These are phyloP conservation scores for Euphorbia corollata DNA, from an alignment of 441 rosid genomes.

Conservation along the genomic window DNA sequence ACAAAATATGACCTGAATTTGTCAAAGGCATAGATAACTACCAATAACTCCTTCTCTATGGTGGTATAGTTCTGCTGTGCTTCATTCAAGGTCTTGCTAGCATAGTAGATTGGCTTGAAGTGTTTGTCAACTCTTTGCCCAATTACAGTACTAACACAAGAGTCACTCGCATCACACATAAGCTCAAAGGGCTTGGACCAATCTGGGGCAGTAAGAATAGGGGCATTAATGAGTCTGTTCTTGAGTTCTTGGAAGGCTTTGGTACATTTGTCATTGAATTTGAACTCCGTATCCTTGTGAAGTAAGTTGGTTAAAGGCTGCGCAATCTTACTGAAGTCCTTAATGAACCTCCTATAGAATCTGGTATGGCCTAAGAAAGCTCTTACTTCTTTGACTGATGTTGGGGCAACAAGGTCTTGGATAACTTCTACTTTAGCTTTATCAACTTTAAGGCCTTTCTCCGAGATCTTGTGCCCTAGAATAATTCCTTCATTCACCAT, in stretches of 20 bases:
- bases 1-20: background rate
- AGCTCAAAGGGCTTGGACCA: background rate
- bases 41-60: background rate
- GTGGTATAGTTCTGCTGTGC: conserved; percentile 6
- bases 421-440: background rate
- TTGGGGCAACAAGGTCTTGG: too few relatives aligned
- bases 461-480: background rate
- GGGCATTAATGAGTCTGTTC: background rate
- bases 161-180: background rate
- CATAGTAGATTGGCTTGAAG: too few relatives aligned
- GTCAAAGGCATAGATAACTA: background rate
- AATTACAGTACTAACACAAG: background rate
- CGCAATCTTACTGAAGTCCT: background rate
- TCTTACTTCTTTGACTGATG: too few relatives aligned
- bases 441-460: background rate
- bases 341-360: too few relatives aligned
- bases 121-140: background rate
- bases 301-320: background rate
- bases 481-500: too few relatives aligned
- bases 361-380: too few relatives aligned
- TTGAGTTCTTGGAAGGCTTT: background rate
- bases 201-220: background rate
- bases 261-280: background rate
- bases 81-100: background rate
- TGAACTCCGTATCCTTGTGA: background rate